Evolutionary conservation across 2,329 filamentous ascomycete genomes (phyloP).

Genomic region (Epichloe gansuensis): DNA sequence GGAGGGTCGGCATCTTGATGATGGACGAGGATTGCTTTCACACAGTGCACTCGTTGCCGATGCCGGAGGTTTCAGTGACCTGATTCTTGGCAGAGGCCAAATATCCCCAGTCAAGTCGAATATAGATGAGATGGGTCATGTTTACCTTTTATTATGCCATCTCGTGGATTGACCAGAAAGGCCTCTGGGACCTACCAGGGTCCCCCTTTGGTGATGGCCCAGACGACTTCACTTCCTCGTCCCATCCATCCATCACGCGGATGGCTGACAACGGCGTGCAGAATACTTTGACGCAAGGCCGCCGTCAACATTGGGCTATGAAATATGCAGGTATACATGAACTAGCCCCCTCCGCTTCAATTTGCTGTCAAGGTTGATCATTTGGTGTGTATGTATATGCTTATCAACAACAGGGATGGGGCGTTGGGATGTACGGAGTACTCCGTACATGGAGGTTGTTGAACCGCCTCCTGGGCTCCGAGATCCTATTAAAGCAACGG

Average conservation of each 20-base stretch:
- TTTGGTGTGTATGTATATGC: neutral
- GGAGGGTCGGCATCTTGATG: constrained; percentile 2
- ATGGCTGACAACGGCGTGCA: neutral
- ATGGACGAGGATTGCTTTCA: neutral
- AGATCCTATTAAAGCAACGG: constrained; percentile 1
- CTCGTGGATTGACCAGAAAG: neutral
- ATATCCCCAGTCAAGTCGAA: neutral
- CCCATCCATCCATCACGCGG: neutral
- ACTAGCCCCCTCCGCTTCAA: neutral
- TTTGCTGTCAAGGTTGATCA: neutral
- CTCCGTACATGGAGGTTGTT: neutral
- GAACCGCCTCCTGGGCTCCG: neutral
- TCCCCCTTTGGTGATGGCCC: neutral
- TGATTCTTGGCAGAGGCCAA: neutral
- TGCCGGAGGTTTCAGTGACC: neutral
- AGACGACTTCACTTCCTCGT: neutral
- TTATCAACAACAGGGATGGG: neutral
- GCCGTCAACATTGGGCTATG: neutral
- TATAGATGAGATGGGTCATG: neutral
- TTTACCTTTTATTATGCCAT: constrained; percentile 3
- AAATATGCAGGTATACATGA: neutral
- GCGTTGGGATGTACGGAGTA: neutral
- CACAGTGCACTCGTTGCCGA: neutral
- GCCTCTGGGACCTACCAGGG: neutral
- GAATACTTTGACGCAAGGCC: neutral